A percentile compares a stretch with the other conserved stretches of the same genome.
Conservation (phyloP, 768 basidiomycete species). For the Mycena galopus region DNA sequence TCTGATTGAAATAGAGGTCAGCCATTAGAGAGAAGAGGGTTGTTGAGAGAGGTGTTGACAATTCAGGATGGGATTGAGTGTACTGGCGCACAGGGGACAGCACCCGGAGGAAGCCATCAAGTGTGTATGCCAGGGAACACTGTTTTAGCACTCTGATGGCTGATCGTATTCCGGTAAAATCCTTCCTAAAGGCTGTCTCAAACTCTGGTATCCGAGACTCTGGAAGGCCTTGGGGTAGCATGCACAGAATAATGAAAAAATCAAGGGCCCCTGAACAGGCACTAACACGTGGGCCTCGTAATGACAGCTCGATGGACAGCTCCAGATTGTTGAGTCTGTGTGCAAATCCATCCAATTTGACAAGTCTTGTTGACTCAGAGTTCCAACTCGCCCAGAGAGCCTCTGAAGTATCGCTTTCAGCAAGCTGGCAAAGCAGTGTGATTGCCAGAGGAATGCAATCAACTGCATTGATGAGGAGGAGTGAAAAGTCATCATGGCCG, state of each 20-base stretch:
- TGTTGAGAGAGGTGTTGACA: conserved; percentile 35
- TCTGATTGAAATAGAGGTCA: not conserved
- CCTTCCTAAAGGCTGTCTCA: conserved; percentile 20
- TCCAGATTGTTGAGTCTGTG: conserved; percentile 47
- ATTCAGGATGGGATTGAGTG: conserved; percentile 32
- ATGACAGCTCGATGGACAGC: conserved; percentile 46
- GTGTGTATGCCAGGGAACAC: not conserved
- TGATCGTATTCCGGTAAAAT: conserved; percentile 38
- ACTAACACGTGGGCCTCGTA: conserved; percentile 45
- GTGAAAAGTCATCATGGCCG: conserved; percentile 39
- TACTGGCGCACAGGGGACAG: conserved; percentile 47
- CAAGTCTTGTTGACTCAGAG: conserved; percentile 44
- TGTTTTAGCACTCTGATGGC: conserved; percentile 37
- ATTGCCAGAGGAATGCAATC: conserved; percentile 51
- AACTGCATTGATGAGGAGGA: conserved; percentile 44
- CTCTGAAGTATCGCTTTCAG: conserved; percentile 45
- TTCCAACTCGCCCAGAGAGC: conserved; percentile 47
- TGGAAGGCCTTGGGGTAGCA: conserved; percentile 48
- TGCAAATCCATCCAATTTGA: conserved; percentile 37
- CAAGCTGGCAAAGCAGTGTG: conserved; percentile 48
- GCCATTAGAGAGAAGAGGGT: not conserved
- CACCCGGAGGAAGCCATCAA: conserved; percentile 38
- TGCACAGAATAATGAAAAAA: conserved; percentile 44
- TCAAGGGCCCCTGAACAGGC: conserved; percentile 41
- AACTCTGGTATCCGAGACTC: conserved; percentile 29